Evolutionary conservation across 192 early-diverging fungal species (phyloP), one percentile per base, ranked within the genome.

Genomic region (Coemansia sp.): DNA sequence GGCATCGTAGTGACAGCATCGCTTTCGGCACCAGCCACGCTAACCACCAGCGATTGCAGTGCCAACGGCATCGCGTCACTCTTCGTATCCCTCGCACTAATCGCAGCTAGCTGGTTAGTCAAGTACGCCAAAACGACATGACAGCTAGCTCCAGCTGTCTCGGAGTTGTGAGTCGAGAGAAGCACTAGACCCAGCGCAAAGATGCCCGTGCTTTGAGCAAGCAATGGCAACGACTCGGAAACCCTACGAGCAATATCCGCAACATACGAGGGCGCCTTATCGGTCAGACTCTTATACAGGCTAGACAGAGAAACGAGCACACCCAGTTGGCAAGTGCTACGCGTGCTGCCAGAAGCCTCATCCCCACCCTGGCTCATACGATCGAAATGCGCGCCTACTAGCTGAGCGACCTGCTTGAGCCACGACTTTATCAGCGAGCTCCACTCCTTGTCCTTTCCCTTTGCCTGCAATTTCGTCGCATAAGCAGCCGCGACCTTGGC

Each of bases 181-280:
- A 69, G 47, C 16, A 64, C 52, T 31, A 76, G 47, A 13, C 64
- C 74, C 36, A 76, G 57, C 6, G 50, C 37, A 35, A 59, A 57
- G 1, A n/a, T 26, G 33, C 52, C 13, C 4, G 50, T 12, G n/a
- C 11, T 31, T 43, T 43, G 59, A 21, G 62, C 10, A 3, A 67
- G 37, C 3, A 23, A 21, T 33, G 42, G 48, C 21, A 72, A 58
- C 0, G 70, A 50, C 8, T 41, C 59, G 20, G 56, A 21, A 2
- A 53, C 55, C 13, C 23, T 52, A 10, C 9, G 33, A n/a, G 58
- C 52, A n/a, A 64, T 36, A 8, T 56, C 35, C 7, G 26, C 16
- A 42, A 56, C 38, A 13, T 53, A 36, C 12, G 20, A 38, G 18
- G 33, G 39, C n/a, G 31, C 45, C 23, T 36, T 39, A 23, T 52